phyloP scores from a whole-genome alignment of 371 early-diverging fungal species.

The Mortierella sp. region DNA sequence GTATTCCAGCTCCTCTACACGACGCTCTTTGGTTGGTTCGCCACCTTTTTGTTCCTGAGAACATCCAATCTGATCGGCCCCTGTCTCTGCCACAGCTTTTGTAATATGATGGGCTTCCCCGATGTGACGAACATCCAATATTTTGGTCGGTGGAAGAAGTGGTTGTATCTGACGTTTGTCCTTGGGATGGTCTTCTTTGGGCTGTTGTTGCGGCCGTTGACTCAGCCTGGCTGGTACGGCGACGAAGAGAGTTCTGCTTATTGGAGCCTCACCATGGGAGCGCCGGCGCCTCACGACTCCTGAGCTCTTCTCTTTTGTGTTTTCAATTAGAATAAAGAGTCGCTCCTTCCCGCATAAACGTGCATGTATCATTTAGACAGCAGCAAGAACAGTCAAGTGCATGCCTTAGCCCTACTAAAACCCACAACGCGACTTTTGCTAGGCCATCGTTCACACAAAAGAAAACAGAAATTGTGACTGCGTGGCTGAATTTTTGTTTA shows the following conservation, averaged over 20 bases:
- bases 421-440: neutral
- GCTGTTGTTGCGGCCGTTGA: constrained; percentile 30
- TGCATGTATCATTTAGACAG: neutral
- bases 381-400: neutral
- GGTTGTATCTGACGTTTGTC: constrained; percentile 31
- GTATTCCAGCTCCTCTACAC: constrained; percentile 37
- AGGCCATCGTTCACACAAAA: neutral
- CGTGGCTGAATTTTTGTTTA: constrained; percentile 14
- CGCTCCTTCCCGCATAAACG: neutral
- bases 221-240: constrained; percentile 32
- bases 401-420: neutral
- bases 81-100: constrained; percentile 37
- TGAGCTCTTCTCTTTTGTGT: neutral
- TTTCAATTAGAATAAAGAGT: neutral
- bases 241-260: constrained; percentile 20
- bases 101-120: constrained; percentile 52
- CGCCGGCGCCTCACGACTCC: neutral
- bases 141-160: constrained; percentile 38
- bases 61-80: constrained; percentile 44
- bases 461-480: neutral
- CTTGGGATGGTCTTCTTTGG: constrained; percentile 33
- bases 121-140: constrained; percentile 36
- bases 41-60: constrained; percentile 41
- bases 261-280: constrained; percentile 18
- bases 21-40: constrained; percentile 53